phyloP scores from a whole-genome alignment of 2,329 filamentous ascomycete species.

The Penicillium sp. region DNA sequence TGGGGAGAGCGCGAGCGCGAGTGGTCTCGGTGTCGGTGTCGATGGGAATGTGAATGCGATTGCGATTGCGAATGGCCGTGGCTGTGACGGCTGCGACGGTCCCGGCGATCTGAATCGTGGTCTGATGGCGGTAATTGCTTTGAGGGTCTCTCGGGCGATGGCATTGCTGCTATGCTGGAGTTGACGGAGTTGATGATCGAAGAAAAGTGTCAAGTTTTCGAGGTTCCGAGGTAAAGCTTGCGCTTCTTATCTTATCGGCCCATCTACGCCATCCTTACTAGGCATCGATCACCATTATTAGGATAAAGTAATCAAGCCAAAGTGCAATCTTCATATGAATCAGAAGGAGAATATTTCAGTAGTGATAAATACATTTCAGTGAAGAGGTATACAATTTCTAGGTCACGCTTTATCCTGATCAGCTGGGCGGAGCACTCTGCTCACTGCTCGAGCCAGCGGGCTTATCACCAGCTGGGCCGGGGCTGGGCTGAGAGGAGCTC shows the following conservation, averaged over 20 bases:
- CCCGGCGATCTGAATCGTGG: conserved; percentile 14
- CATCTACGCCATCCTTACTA: background rate
- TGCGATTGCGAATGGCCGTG: conserved; percentile 16
- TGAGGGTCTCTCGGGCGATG: conserved; percentile 15
- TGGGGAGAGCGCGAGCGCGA: conserved; percentile 43
- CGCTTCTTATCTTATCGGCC: conserved; percentile 14
- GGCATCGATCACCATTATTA: background rate
- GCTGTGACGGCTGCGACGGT: conserved; percentile 21
- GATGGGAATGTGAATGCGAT: conserved; percentile 19
- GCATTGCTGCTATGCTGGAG: conserved; percentile 14
- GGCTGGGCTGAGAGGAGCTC: conserved; percentile 33
- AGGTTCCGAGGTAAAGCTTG: background rate
- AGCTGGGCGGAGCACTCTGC: conserved; percentile 35
- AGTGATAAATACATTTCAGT: conserved; percentile 29
- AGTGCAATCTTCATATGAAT: background rate
- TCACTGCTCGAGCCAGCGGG: conserved; percentile 27
- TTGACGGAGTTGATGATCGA: background rate
- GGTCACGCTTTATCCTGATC: conserved; percentile 13
- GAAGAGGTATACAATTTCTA: conserved; percentile 26
- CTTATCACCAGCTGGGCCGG: conserved; percentile 23
- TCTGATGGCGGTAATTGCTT: conserved; percentile 9
- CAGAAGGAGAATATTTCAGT: conserved; percentile 1
- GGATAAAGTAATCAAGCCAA: background rate
- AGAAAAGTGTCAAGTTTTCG: conserved; percentile 1
- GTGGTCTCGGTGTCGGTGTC: conserved; percentile 25